phyloP scores from a whole-genome alignment of 257 asterid species.

The Solanum dulcamara region DNA sequence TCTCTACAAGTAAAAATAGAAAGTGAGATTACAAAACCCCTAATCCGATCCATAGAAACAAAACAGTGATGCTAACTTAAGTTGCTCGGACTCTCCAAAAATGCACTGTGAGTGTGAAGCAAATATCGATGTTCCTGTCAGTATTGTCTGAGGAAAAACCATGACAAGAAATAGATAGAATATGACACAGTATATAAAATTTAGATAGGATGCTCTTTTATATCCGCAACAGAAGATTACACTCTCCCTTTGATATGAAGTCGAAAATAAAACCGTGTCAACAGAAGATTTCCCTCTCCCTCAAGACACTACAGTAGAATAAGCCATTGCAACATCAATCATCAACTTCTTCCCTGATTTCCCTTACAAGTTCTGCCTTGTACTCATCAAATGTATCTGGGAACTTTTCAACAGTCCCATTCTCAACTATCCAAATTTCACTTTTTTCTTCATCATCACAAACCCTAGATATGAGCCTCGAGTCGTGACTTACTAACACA shows the following conservation, averaged over 20 bases:
- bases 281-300: background rate
- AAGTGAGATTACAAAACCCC: background rate
- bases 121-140: background rate
- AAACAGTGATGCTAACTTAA: background rate
- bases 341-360: conserved; percentile 35
- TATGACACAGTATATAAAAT: background rate
- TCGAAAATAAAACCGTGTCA: background rate
- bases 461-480: conserved; percentile 29
- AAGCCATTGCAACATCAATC: conserved; percentile 4
- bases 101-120: background rate
- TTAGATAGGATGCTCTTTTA: background rate
- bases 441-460: conserved; percentile 34
- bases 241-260: background rate
- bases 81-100: no score
- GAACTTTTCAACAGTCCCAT: conserved; percentile 26
- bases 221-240: background rate
- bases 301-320: background rate
- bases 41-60: background rate
- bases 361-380: conserved; percentile 29
- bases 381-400: conserved; percentile 24
- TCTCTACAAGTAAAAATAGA: background rate
- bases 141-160: background rate
- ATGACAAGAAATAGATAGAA: background rate
- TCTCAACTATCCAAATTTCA: conserved; percentile 33
- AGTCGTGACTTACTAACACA: conserved; percentile 31